Evolutionary conservation across 208 protist genomes (phyloP), one percentile per base, ranked within the genome.

Genomic region (Crithidia expoeki): DNA sequence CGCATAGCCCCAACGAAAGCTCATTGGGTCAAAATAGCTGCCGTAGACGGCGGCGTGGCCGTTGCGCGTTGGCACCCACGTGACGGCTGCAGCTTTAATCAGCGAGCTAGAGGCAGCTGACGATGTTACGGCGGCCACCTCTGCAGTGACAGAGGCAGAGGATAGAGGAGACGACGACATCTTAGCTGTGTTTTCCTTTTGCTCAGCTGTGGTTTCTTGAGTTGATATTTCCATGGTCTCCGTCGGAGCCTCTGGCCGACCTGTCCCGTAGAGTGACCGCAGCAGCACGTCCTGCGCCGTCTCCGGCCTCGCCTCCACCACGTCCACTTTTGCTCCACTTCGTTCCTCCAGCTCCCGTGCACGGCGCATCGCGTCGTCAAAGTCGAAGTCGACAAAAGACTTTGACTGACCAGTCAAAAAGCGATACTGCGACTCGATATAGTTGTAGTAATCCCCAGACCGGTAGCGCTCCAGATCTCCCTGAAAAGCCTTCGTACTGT

Each of bases 341-440:
- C 25, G 30, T 38, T 49, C 34, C 55, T 57, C 57, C 57, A 57
- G 57, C 36, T 65, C 32, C 21, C 52, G 63, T 12, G 49, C 46
- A 1, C 55, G 46, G 34, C 67, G 68, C 68, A 93, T 63, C 59
- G 78, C 51, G 23, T 84, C 81, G 58, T 96, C 92, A 40, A 89
- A 80, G 46, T 84, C 84, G 62, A 96, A 94, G 73, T 96, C 92
- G 14, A 96, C 92, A 79, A 94, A 89, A 0, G 80, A 89, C 52
- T 76, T 79, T 11, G 84, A 88, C 69, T 94, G 74, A 14, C 92
- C 92, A 0, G 83, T 92, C 21, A 94, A 62, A 69, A 92, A 94
- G 25, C 92, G 85, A 61, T 89, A 74, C 77, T 94, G 92, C 61
- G 77, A 76, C 40, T 94, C 92, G 23, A 94, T 73, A 68, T 92